Evolutionary conservation across 2,329 filamentous ascomycete species (phyloP), one percentile per base, ranked within the genome.

Genomic region (Periconia macrospinosa): DNA sequence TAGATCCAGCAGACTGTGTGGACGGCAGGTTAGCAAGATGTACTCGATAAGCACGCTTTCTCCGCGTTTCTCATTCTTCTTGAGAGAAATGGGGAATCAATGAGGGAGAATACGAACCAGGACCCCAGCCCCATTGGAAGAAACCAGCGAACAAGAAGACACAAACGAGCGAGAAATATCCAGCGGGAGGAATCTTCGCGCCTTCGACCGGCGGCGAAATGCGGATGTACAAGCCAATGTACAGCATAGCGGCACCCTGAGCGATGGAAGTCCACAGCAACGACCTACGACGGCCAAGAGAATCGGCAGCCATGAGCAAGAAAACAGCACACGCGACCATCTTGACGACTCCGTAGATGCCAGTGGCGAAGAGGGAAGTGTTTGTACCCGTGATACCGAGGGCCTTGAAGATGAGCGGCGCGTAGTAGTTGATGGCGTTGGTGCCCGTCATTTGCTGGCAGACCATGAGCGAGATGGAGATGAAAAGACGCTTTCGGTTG

Each of bases 261-360:
- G 82, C 84, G 49, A 83, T 80, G 9, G 82, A 85, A 1, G 86
- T 89, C 83, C 84, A 87, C 15, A 89, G 75, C 18, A 89, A 76
- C 1, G 79, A 83, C 61, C 81, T 79, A 56, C 86, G 77, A 52
- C 88, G 82, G 19, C 88, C 88, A 1, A 91, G 82, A 1, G 85
- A 86, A 68, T 91, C 88, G 54, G 86, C 86, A 14, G 83, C 81
- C 61, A 89, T 86, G 59, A 87, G 67, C 23, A 91, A 78, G 77
- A 90, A 91, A 49, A 79, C 66, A 6, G 81, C 78, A 65, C 86
- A 89, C 40, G 84, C 82, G 10, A 79, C 73, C 73, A 87, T 85
- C 71, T 91, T 91, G 52, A 89, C 83, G 50, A 90, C 81, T 23
- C 88, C 88, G 67, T 90, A 91, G 59, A 91, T 82, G 41, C 88